Evolutionary conservation across 495 filamentous ascomycete species (phyloP), one percentile per base, ranked within the genome.

Genomic region (Penicillium herquei): DNA sequence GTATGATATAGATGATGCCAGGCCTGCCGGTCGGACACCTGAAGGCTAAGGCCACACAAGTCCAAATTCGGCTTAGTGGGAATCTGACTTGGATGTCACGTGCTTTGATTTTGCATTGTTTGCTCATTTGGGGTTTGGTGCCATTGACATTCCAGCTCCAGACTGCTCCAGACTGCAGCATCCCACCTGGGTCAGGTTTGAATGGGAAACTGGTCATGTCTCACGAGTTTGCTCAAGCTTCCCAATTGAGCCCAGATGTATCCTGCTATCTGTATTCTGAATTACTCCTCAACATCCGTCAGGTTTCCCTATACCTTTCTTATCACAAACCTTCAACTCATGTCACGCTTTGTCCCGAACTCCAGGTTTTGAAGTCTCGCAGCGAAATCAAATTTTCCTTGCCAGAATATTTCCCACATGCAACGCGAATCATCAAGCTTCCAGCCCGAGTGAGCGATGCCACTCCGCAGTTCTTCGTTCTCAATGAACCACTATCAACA

Each of bases 211-310:
- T 46, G 39, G 47, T 40, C 45, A 59, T 59, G 51, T 51, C 26
- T 11, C 21, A 21, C 17, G 2, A 41, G 18, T 53, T 35, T 43
- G 16, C 18, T n/a, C 7, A 39, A 31, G 21, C 21, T 26, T 6
- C 34, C 34, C 34, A 18, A 54, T 59, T 26, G 21, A 26, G 1
- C 4, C 34, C 55, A 51, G 39, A 63, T 17, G 18, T 47, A 1
- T 33, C 60, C 6, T 50, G 84, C 16, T 72, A 77, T 46, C 76
- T 96, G 16, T 92, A 97, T 65, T 91, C 92, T 13, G 94, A 98
- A 77, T 82, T 94, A 0, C 80, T 97, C 5, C 78, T 85, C 55
- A 91, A 96, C 65, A 95, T 98, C 60, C 85, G 87, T 11, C 89
- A 92, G 68, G 79, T 96, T 42, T 89, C 88, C 4, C 73, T 96